These are phyloP conservation scores for Pinus albicaulis DNA, from an alignment of 75 land plant genomes.

Conservation along the genomic window DNA sequence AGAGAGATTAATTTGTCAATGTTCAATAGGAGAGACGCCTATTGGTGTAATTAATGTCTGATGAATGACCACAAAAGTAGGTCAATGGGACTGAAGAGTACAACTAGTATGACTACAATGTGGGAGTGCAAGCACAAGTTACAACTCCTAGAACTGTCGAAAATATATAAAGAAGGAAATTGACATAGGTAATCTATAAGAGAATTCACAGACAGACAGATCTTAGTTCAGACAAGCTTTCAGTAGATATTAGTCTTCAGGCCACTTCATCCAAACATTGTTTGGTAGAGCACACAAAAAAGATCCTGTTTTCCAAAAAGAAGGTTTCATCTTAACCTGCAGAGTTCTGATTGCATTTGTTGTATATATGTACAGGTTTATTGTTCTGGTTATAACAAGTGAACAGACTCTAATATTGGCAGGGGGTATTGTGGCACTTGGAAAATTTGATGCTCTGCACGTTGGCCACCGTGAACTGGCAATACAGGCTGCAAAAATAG, in stretches of 20 bases:
- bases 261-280: not conserved
- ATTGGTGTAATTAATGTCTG: no score
- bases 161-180: no score
- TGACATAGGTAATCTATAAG: not conserved
- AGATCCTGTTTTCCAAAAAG: not conserved
- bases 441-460: slow-evolving; percentile 95
- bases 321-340: not conserved
- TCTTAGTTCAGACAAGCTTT: not conserved
- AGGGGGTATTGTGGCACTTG: slow-evolving; percentile 91
- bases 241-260: not conserved
- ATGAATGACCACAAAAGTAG: no score
- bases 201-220: not conserved
- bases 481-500: slow-evolving; percentile 75
- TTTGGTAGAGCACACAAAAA: no score
- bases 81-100: no score
- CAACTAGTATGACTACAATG: no score
- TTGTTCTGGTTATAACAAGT: not conserved
- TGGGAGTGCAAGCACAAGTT: no score
- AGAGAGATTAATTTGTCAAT: no score
- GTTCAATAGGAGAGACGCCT: no score
- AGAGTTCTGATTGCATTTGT: not conserved
- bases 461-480: slow-evolving; percentile 93
- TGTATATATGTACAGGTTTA: not conserved
- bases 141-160: no score
- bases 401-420: slow-evolving; percentile 8